phyloP scores from a whole-genome alignment of 73 alveolate genomes.

The Tetrahymena thermophila region DNA sequence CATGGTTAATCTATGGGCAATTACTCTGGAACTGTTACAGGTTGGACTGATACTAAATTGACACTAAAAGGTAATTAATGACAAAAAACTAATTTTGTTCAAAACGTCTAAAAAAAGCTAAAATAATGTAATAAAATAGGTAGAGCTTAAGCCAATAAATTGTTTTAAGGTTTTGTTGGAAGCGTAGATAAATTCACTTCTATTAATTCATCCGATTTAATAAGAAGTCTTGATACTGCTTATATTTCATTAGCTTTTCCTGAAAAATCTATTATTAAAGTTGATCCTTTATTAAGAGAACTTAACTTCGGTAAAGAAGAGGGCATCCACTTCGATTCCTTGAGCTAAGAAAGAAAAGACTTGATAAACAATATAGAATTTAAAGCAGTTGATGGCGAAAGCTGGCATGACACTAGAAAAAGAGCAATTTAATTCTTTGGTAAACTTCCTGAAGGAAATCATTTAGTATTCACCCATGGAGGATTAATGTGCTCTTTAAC shows the following conservation, averaged over 20 bases:
- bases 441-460: background rate
- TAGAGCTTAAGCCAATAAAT: constrained; percentile 21
- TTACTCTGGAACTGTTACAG: constrained; percentile 9
- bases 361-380: background rate
- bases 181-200: background rate
- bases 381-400: constrained; percentile 33
- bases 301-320: constrained; percentile 31
- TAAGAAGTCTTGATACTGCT: constrained; percentile 37
- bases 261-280: background rate
- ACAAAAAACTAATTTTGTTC: background rate
- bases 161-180: background rate
- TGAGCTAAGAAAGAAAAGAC: constrained; percentile 22
- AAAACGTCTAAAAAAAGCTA: background rate
- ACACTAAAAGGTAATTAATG: constrained; percentile 27
- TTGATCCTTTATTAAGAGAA: constrained; percentile 9
- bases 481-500: background rate
- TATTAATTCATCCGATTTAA: constrained; percentile 22
- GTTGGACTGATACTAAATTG: constrained; percentile 42
- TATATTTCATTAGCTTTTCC: constrained; percentile 38
- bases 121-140: background rate
- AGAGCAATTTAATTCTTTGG: constrained; percentile 22
- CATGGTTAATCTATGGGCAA: constrained; percentile 35
- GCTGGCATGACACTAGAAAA: constrained; percentile 15
- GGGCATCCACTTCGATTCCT: constrained; percentile 5
- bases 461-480: background rate